These are phyloP conservation scores for Pseudocercospora musae DNA, from an alignment of 2,329 filamentous ascomycete genomes.

Conservation along the genomic window DNA sequence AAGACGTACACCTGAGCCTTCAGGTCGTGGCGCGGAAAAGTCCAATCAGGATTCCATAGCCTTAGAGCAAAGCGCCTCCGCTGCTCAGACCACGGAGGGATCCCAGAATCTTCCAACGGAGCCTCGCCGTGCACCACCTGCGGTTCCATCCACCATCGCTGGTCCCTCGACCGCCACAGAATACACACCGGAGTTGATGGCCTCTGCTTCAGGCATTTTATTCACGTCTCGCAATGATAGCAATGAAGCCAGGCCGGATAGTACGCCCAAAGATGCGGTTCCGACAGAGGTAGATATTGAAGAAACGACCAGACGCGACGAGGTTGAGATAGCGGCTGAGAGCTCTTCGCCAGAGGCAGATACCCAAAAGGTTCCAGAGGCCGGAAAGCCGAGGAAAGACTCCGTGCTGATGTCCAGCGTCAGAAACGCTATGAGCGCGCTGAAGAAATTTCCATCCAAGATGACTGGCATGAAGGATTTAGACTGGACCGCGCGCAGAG, in stretches of 20 bases:
- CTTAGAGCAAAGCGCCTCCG: not conserved
- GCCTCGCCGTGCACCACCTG: not conserved
- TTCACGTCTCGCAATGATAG: not conserved
- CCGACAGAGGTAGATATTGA: not conserved
- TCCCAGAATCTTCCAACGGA: not conserved
- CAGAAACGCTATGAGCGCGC: not conserved
- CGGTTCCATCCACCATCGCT: not conserved
- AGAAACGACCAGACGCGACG: not conserved
- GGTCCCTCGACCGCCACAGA: not conserved
- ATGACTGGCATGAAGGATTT: not conserved
- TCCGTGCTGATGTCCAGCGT: not conserved
- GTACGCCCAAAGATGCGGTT: not conserved
- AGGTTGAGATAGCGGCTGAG: not conserved
- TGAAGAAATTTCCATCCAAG: not conserved
- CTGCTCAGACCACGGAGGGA: not conserved
- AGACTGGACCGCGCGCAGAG: not conserved
- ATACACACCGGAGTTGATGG: not conserved
- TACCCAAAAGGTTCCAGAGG: not conserved
- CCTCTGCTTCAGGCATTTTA: not conserved
- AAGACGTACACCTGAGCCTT: not conserved
- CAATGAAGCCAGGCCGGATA: not conserved
- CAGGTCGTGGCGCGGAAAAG: not conserved
- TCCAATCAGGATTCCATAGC: not conserved
- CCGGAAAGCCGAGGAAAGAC: not conserved
- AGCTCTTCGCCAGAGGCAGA: not conserved